Evolutionary conservation across 2,329 filamentous ascomycete species (phyloP), one percentile per base, ranked within the genome.

Genomic region (Curvularia sp.): DNA sequence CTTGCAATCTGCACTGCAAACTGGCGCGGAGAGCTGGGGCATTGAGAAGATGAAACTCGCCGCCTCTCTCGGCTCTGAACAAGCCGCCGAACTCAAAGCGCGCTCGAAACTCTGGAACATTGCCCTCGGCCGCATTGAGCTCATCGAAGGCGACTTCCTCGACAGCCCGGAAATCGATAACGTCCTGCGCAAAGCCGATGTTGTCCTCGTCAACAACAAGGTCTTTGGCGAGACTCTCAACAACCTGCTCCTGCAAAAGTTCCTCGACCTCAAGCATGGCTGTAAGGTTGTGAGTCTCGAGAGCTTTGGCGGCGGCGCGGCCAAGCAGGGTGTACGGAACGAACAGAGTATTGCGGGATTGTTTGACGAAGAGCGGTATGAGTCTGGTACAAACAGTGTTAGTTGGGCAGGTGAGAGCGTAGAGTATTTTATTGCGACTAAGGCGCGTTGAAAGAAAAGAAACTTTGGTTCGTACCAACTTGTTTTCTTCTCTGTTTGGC

Each of bases 171-270:
- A 83, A 57, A 92, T 97, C 49, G 84, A 88, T 59, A 84, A 87
- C 24, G 88, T 89, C 7, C 83, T 99, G 49, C 89, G 90, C 75
- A 87, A 89, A 54, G 94, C 95, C 1, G 95, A 99, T 74, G 93
- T 98, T n/a, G 87, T 99, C 18, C 85, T 99, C 26, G 94, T 98
- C 69, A 99, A 99, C 82, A 99, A 99, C 79, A 93, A 98, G 78
- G 95, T 93, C 2, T 99, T 99, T 78, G 93, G 89, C 5, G 89
- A 93, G 13, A 85, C 89, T 67, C 85, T 97, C 55, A 99, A 98
- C 78, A 89, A 92, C 72, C 86, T 88, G 61, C 83, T 99, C 46
- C 87, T 94, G 65, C 88, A 92, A 68, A 92, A 96, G 81, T 98
- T 99, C 72, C 81, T 99, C 60, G 95, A 99, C 72, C 82, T 98